phyloP scores from a whole-genome alignment of 192 early-diverging fungal species.

The Entomortierella parvispora region DNA sequence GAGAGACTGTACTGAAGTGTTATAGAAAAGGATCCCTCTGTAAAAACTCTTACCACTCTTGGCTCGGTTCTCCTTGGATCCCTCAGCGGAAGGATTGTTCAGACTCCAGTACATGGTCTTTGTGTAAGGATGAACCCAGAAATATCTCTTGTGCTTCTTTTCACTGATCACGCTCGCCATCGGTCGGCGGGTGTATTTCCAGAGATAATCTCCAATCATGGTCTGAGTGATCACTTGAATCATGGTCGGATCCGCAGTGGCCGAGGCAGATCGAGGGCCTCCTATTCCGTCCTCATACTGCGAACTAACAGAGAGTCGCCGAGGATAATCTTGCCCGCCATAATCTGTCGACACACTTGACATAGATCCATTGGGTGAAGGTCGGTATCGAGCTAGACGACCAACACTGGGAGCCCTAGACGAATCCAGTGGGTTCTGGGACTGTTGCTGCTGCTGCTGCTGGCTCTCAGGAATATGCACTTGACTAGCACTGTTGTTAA shows the following conservation, averaged over 20 bases:
- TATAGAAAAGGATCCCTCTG: constrained; percentile 10
- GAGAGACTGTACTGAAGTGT: background rate
- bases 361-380: constrained; percentile 42
- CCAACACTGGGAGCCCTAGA: constrained; percentile 45
- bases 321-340: constrained; percentile 16
- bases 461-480: constrained; percentile 22
- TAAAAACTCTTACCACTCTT: constrained; percentile 58
- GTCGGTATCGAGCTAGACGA: constrained; percentile 22
- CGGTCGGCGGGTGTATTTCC: constrained; percentile 73
- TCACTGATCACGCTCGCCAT: constrained; percentile 64
- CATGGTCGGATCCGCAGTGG: constrained; percentile 66
- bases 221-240: constrained; percentile 78
- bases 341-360: constrained; percentile 50
- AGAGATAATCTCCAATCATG: constrained; percentile 82
- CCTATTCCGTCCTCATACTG: constrained; percentile 21
- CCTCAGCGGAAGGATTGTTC: constrained; percentile 65
- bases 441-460: constrained; percentile 32
- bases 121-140: constrained; percentile 87
- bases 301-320: constrained; percentile 28
- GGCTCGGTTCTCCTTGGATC: constrained; percentile 44
- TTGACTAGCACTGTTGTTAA: constrained; percentile 36
- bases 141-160: constrained; percentile 74
- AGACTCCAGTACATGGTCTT: constrained; percentile 81
- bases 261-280: too few species aligned
- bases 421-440: too few species aligned